Evolutionary conservation across 2,329 filamentous ascomycete species (phyloP).

Genomic region (Botryotinia calthae): DNA sequence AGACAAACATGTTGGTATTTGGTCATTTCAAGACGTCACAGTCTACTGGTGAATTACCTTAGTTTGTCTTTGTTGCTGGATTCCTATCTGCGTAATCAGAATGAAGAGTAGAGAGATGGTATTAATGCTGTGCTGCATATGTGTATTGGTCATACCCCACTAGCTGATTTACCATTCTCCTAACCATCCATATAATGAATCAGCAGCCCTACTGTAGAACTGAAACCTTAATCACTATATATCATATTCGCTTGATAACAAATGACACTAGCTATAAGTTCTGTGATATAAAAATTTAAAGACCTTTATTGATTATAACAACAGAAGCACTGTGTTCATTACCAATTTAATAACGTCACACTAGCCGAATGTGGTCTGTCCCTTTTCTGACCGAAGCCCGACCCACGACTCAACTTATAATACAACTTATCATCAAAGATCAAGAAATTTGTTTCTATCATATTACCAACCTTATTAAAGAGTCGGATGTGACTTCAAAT

Average conservation of each 20-base stretch:
- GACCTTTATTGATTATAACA: neutral
- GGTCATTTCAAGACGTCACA: neutral
- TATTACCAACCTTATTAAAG: neutral
- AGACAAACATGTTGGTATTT: neutral
- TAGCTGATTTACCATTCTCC: neutral
- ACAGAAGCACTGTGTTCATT: neutral
- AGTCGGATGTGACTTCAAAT: neutral
- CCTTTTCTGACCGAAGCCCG: neutral
- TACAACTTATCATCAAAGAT: neutral
- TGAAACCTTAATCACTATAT: neutral
- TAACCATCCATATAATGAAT: neutral
- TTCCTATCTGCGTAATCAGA: neutral
- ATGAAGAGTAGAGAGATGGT: neutral
- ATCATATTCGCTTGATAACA: neutral
- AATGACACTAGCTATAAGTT: neutral
- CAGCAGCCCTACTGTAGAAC: neutral
- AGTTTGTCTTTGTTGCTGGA: neutral
- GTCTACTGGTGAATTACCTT: neutral
- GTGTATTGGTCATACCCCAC: neutral
- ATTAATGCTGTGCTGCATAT: neutral
- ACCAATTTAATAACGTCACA: neutral
- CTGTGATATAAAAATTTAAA: neutral
- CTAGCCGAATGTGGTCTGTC: neutral
- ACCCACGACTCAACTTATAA: neutral
- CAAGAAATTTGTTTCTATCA: neutral